Evolutionary conservation across 495 filamentous ascomycete species (phyloP).

Genomic region (Xylaria telfairii): DNA sequence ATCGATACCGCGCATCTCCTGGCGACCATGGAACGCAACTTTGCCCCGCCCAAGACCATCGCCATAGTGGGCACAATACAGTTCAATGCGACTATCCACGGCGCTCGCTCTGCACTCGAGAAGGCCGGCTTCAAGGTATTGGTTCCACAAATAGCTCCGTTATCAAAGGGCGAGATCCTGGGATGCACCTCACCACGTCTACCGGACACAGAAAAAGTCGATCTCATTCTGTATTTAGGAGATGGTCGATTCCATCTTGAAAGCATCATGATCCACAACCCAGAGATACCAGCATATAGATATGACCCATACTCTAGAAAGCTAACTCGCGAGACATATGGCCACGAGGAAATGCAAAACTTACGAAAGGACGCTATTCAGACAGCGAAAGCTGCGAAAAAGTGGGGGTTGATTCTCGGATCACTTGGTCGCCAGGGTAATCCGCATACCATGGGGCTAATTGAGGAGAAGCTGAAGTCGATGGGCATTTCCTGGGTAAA

Average conservation of each 20-base stretch:
- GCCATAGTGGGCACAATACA: conserved; percentile 97
- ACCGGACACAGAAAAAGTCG: conserved; percentile 59
- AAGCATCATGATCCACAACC: conserved; percentile 98
- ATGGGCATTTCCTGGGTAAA: conserved; percentile 80
- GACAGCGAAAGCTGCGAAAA: conserved; percentile 73
- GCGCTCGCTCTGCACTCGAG: conserved; percentile 74
- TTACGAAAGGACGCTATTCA: conserved; percentile 78
- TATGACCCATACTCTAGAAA: conserved; percentile 96
- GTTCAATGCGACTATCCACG: conserved; percentile 96
- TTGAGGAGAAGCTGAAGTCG: conserved; percentile 74
- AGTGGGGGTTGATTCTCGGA: conserved; percentile 94
- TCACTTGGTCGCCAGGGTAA: conserved; percentile 94
- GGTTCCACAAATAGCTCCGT: conserved; percentile 89
- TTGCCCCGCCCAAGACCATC: conserved; percentile 80
- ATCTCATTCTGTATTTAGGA: conserved; percentile 89
- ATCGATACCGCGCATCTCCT: conserved; percentile 90
- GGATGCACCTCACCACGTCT: conserved; percentile 92
- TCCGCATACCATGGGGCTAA: conserved; percentile 85
- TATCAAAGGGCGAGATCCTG: conserved; percentile 92
- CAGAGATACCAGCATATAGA: conserved; percentile 84
- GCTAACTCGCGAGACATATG: conserved; percentile 87
- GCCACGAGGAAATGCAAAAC: conserved; percentile 85
- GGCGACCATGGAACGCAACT: conserved; percentile 87
- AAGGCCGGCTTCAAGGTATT: conserved; percentile 80
- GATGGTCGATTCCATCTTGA: conserved; percentile 98